Evolutionary conservation across 2,329 filamentous ascomycete species (phyloP).

Genomic region (Pyricularia pennisetigena): DNA sequence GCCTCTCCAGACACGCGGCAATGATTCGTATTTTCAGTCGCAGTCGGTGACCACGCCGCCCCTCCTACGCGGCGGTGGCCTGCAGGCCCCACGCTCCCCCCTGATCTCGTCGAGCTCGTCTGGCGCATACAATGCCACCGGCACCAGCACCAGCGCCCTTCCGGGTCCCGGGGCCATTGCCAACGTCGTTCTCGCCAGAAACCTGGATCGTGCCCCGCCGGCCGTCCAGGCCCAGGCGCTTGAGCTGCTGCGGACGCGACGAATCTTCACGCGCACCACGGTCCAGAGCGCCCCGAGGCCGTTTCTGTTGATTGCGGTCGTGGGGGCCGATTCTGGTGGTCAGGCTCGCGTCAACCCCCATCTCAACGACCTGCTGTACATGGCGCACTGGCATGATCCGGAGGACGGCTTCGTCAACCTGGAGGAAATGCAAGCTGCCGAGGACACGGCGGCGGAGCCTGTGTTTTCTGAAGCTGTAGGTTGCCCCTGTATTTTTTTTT

Average conservation of each 20-base stretch:
- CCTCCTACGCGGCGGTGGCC: neutral
- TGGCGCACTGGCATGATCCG: slow-evolving; percentile 75
- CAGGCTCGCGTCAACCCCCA: slow-evolving; percentile 41
- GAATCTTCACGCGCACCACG: slow-evolving; percentile 66
- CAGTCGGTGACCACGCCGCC: neutral
- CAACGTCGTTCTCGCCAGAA: slow-evolving; percentile 72
- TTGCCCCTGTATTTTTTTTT: neutral
- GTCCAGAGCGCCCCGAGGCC: slow-evolving; percentile 65
- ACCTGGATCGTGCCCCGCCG: slow-evolving; percentile 64
- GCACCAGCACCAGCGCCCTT: slow-evolving; percentile 9
- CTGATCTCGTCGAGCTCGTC: slow-evolving; percentile 14
- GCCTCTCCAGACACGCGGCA: slow-evolving; percentile 9
- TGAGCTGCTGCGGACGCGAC: slow-evolving; percentile 69
- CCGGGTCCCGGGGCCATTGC: slow-evolving; percentile 40
- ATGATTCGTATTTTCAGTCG: slow-evolving; percentile 14
- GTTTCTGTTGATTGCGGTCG: slow-evolving; percentile 73
- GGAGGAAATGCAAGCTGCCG: slow-evolving; percentile 42
- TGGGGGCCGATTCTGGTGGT: slow-evolving; percentile 38
- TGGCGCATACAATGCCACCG: slow-evolving; percentile 2
- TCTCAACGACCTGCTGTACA: slow-evolving; percentile 74
- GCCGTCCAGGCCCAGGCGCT: slow-evolving; percentile 73
- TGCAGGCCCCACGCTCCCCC: slow-evolving; percentile 15
- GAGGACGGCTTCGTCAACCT: slow-evolving; percentile 66
- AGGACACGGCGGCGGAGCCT: slow-evolving; percentile 13
- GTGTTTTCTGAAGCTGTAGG: slow-evolving; percentile 34